A percentile compares a stretch with the other conserved stretches of the same genome.
Conservation (phyloP, 2,329 filamentous ascomycete genomes). For the Harringtonia aguacate region DNA sequence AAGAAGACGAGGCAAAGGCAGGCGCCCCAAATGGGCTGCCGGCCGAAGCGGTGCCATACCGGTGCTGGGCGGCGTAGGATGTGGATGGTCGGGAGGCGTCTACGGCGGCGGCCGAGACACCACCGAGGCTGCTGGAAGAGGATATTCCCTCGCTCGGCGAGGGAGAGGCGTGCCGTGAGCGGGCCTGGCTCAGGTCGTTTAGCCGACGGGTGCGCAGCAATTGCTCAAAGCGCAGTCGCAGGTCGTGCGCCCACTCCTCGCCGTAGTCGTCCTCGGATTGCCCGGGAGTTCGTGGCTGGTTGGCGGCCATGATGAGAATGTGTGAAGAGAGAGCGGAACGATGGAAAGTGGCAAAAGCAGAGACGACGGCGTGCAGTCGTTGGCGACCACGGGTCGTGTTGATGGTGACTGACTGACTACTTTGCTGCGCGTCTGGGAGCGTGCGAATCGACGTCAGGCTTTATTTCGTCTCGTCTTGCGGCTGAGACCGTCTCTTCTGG, state of each 20-base stretch:
- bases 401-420: too few relatives aligned
- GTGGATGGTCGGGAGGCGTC: slow-evolving; percentile 29
- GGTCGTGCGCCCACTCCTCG: slow-evolving; percentile 66
- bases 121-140: slow-evolving; percentile 37
- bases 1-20: background rate
- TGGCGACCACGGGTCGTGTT: too few relatives aligned
- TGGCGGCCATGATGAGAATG: slow-evolving; percentile 19
- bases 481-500: too few relatives aligned
- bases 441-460: too few relatives aligned
- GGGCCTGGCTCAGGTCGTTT: slow-evolving; percentile 65
- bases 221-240: slow-evolving; percentile 78
- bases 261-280: slow-evolving; percentile 37
- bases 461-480: too few relatives aligned
- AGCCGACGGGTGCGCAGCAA: slow-evolving; percentile 78
- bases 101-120: slow-evolving; percentile 23
- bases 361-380: slow-evolving; percentile 5
- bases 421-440: too few relatives aligned
- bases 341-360: slow-evolving; percentile 1
- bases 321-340: background rate
- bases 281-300: slow-evolving; percentile 12
- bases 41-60: background rate
- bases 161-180: slow-evolving; percentile 47
- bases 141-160: slow-evolving; percentile 38
- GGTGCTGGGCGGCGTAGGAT: slow-evolving; percentile 28
- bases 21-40: background rate